Percentiles rank a stretch among this genome's conserved stretches.
These are phyloP conservation scores for Boletus rufocinnamomeus DNA, from an alignment of 768 basidiomycete species.

Conservation along the genomic window DNA sequence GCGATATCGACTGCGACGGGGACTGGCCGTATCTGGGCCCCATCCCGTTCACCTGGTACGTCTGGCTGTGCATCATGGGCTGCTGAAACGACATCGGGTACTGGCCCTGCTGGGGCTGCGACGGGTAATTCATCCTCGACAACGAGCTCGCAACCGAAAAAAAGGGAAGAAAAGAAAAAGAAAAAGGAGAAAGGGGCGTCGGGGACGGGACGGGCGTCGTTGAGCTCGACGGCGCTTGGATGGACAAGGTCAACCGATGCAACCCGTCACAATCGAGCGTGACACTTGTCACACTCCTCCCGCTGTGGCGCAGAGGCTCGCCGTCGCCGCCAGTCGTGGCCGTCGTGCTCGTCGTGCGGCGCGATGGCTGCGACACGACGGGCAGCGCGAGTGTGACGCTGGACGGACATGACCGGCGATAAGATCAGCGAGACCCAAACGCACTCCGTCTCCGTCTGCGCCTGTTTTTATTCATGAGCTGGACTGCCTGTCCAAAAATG, in stretches of 20 bases:
- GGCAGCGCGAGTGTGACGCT: not conserved
- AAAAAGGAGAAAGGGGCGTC: constrained; percentile 1
- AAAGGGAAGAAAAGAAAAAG: not conserved
- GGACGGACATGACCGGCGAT: not conserved
- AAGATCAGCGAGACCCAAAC: not conserved
- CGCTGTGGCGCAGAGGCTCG: constrained; percentile 15
- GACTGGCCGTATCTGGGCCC: not conserved
- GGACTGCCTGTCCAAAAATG: constrained; percentile 4
- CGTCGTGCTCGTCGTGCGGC: not conserved
- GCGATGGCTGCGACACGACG: not conserved
- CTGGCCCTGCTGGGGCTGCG: constrained; percentile 27
- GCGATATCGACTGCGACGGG: constrained; percentile 28
- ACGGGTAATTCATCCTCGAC: constrained; percentile 27
- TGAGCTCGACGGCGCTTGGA: constrained; percentile 3
- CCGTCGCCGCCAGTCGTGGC: not conserved
- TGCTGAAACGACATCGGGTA: constrained; percentile 30
- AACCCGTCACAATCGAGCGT: constrained; percentile 26
- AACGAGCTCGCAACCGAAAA: not conserved
- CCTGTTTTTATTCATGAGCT: constrained; percentile 4
- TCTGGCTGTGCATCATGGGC: constrained; percentile 15
- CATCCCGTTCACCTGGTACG: constrained; percentile 20
- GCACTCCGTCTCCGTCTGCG: constrained; percentile 2
- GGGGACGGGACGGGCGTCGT: constrained; percentile 1
- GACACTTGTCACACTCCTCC: constrained; percentile 31
- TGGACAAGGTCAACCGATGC: constrained; percentile 17